Percentiles rank a stretch among this genome's conserved stretches.
phyloP scores from a whole-genome alignment of 345 rosid species.

The Litchi chinensis region DNA sequence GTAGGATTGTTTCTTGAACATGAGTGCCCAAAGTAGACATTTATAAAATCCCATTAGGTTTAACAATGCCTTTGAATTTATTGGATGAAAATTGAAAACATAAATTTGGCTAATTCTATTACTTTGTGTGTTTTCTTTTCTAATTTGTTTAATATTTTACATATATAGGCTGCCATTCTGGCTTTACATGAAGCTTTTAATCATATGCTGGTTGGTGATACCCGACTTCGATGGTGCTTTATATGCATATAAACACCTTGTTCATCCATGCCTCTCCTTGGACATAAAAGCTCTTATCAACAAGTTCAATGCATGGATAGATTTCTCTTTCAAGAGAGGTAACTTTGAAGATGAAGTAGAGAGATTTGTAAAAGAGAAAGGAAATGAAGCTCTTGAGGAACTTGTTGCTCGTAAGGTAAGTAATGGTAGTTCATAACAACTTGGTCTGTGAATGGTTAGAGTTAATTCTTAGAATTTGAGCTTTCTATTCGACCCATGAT shows the following conservation, averaged over 20 bases:
- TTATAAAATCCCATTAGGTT: too few relatives aligned
- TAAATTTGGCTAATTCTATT: not conserved
- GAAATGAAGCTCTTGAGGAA: slow-evolving; percentile 27
- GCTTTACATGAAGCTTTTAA: slow-evolving; percentile 32
- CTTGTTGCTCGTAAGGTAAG: slow-evolving; percentile 19
- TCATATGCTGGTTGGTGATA: slow-evolving; percentile 14
- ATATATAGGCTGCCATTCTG: slow-evolving; percentile 28
- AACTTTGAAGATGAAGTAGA: slow-evolving; percentile 14
- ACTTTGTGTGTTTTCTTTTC: not conserved
- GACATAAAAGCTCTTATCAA: slow-evolving; percentile 9
- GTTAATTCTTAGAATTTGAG: not conserved
- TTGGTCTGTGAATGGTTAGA: not conserved
- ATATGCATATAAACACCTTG: slow-evolving; percentile 29
- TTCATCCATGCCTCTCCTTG: slow-evolving; percentile 29
- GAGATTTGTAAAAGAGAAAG: slow-evolving; percentile 15
- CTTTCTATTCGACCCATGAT: too few relatives aligned
- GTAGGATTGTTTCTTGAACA: too few relatives aligned
- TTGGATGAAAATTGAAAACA: not conserved
- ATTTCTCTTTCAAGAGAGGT: slow-evolving; percentile 11
- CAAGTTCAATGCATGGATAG: slow-evolving; percentile 14
- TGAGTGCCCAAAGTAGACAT: too few relatives aligned
- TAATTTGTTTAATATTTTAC: not conserved
- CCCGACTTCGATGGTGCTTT: slow-evolving; percentile 37
- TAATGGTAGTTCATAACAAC: too few relatives aligned
- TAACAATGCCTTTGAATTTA: not conserved